Base-by-base conservation (phyloP, 805 yeast species). In the Wickerhamomyces rabaulensis region DNA sequence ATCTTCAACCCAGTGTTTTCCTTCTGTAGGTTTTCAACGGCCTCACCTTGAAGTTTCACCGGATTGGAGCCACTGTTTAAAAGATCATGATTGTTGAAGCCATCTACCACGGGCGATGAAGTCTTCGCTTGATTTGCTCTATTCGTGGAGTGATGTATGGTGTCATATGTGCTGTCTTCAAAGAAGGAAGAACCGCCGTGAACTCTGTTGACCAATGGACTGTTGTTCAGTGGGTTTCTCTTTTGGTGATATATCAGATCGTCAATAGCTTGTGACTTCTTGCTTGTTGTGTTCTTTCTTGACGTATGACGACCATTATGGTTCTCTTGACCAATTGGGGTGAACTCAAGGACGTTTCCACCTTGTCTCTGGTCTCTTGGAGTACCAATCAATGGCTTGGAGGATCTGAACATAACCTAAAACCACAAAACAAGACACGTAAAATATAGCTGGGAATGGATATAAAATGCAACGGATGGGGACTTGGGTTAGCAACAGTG, bases 1-100 rank as follows among this genome's bases (percentile, higher is more conserved):
- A 73, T 63, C 51, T 71, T 74, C 51, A 74, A 60, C 44, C 69
- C 70, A 52, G 69, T 70, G 49, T 74, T 74, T 35, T 74, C 78
- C 10, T 68, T 62, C 46, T 67, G 62, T 27, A 74, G 61, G 47
- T 60, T 58, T 16, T 63, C 52, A 10, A 60, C 49, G 38, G 60
- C 49, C 39, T 58, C 57, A 45, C 62, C 60, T 50, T 64, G 67
- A 33, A 56, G 64, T 39, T 52, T 59, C 15, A 64, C 56, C 4
- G 68, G 65, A 43, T 64, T 60, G 19, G 62, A 57, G 1, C 62
- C 63, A 47, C 49, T 51, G 39, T 53, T 51, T 6, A 58, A 45
- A 42, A 58, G 40, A 23, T 52, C 52, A 36, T 54, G 56, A 15
- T 45, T 49, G 15, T 49, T 43, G 43, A 55, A 48, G 15, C 43